These are phyloP conservation scores for Xanthoparmelia taractica DNA, from an alignment of 495 filamentous ascomycete species.

Conservation along the genomic window DNA sequence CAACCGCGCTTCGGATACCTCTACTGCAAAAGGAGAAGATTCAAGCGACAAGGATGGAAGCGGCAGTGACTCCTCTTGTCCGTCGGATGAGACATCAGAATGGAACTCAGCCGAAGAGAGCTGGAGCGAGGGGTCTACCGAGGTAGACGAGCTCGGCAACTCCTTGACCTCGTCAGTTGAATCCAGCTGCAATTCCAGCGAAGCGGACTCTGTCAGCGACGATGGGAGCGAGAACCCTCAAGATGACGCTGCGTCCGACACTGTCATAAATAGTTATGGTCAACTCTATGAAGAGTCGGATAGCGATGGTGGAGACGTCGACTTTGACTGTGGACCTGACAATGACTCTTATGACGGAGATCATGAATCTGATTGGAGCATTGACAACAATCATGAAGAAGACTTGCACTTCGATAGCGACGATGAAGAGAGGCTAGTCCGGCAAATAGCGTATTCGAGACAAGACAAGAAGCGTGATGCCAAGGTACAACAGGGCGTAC, in stretches of 20 bases:
- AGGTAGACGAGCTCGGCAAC: conserved; percentile 3
- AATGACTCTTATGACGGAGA: conserved; percentile 4
- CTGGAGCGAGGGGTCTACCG: conserved; percentile 17
- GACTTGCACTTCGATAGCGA: background rate
- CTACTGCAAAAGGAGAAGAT: background rate
- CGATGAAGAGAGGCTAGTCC: background rate
- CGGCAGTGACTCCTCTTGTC: background rate
- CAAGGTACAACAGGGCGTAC: conserved; percentile 4
- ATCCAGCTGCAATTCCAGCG: background rate
- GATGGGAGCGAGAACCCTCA: background rate
- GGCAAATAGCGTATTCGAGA: background rate
- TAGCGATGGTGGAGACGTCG: background rate
- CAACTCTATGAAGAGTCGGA: conserved; percentile 3
- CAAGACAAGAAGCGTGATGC: background rate
- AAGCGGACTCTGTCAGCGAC: background rate
- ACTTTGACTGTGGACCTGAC: conserved; percentile 4
- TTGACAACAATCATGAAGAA: background rate
- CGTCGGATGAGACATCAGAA: background rate
- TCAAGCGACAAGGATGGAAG: background rate
- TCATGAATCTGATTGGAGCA: background rate
- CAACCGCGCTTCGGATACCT: background rate
- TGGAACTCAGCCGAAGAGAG: conserved; percentile 15
- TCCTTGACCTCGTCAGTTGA: conserved; percentile 3
- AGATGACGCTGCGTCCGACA: conserved; percentile 6
- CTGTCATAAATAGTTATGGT: conserved; percentile 3